phyloP scores from a whole-genome alignment of 2,329 filamentous ascomycete genomes.

The Nothophoma quercina region DNA sequence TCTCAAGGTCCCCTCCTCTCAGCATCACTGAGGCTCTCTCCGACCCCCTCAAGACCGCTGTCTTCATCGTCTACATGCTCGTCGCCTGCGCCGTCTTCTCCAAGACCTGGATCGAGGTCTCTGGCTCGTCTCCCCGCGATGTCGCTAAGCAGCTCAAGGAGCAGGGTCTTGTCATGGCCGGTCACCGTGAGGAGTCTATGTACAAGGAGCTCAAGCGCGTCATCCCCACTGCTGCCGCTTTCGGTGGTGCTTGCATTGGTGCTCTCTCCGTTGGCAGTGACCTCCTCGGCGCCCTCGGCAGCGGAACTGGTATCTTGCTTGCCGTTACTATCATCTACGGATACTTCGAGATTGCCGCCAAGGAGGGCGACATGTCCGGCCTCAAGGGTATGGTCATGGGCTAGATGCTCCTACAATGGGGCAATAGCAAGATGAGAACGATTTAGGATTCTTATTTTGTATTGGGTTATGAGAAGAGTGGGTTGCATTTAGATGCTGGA shows the following conservation, averaged over 20 bases:
- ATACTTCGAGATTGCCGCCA: conserved; percentile 99
- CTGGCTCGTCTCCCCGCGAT: conserved; percentile 94
- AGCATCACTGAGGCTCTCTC: conserved; percentile 97
- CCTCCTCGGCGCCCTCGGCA: conserved; percentile 93
- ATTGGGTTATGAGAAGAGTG: conserved; percentile 12
- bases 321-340: conserved; percentile 99
- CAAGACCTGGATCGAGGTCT: conserved; percentile 99
- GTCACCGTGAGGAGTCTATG: conserved; percentile 99
- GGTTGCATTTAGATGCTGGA: conserved; percentile 17
- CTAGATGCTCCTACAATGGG: conserved; percentile 33
- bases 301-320: conserved; percentile 95
- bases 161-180: conserved; percentile 98
- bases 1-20: conserved; percentile 76
- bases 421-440: neutral
- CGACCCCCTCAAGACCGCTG: conserved; percentile 93
- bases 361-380: conserved; percentile 93
- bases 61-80: conserved; percentile 98
- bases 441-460: conserved; percentile 17
- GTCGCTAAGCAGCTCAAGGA: conserved; percentile 99
- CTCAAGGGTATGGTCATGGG: conserved; percentile 71
- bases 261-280: conserved; percentile 95
- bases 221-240: conserved; percentile 96
- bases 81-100: conserved; percentile 97
- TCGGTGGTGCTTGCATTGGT: conserved; percentile 98
- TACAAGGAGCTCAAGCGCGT: conserved; percentile 99